Conservation (phyloP, 768 basidiomycete genomes). For the Pisolithus sp. region DNA sequence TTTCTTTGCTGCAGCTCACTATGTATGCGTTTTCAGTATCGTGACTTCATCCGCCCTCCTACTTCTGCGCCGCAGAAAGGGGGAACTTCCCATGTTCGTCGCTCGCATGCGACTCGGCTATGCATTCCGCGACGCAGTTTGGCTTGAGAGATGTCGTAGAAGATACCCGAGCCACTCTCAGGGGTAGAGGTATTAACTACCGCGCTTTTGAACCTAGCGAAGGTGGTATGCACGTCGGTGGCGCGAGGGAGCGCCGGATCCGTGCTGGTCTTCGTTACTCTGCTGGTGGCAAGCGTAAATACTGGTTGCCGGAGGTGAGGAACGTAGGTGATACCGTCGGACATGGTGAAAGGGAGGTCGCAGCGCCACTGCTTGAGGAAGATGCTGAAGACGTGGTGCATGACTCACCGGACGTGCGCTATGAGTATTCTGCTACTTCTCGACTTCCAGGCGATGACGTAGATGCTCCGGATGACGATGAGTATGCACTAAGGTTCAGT, state of each 20-base stretch:
- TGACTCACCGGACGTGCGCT: slow-evolving; percentile 48
- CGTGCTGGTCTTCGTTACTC: slow-evolving; percentile 88
- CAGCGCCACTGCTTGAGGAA: slow-evolving; percentile 65
- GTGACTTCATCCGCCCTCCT: slow-evolving; percentile 65
- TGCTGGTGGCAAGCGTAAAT: slow-evolving; percentile 86
- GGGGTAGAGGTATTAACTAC: slow-evolving; percentile 90
- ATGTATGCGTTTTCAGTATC: slow-evolving; percentile 91
- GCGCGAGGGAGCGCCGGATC: slow-evolving; percentile 79
- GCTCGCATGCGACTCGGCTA: slow-evolving; percentile 87
- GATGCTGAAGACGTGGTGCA: slow-evolving; percentile 65
- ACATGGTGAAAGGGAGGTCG: slow-evolving; percentile 44
- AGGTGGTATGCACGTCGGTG: slow-evolving; percentile 86
- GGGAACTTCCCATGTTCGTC: slow-evolving; percentile 45
- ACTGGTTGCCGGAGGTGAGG: slow-evolving; percentile 80
- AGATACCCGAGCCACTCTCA: slow-evolving; percentile 75
- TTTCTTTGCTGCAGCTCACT: slow-evolving; percentile 89
- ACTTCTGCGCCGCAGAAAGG: slow-evolving; percentile 12
- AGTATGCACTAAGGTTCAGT: slow-evolving; percentile 25
- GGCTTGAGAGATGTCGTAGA: slow-evolving; percentile 81
- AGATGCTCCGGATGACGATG: slow-evolving; percentile 31
- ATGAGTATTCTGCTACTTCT: slow-evolving; percentile 12
- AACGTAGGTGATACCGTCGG: slow-evolving; percentile 33
- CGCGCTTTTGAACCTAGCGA: slow-evolving; percentile 95
- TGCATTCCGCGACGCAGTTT: slow-evolving; percentile 84
- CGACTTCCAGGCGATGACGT: slow-evolving; percentile 19